Percentiles rank a stretch among this genome's conserved stretches.
Evolutionary conservation across 2,329 filamentous ascomycete genomes (phyloP).

Genomic region (Huntiella savannae): DNA sequence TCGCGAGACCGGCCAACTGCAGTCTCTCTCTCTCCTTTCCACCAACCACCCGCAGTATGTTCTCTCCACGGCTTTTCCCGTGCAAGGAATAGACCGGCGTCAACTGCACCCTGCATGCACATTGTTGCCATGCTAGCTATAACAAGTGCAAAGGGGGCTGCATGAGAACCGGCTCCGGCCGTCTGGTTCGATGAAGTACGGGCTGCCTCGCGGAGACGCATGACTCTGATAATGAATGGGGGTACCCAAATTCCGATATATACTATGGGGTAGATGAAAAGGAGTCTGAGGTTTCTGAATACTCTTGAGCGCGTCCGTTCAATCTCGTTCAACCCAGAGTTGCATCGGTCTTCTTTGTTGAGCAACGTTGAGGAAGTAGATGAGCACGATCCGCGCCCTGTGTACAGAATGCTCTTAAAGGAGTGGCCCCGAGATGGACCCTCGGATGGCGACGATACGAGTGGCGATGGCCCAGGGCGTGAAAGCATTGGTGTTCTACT

Average conservation of each 20-base stretch:
- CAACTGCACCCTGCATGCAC: slow-evolving; percentile 45
- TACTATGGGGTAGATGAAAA: slow-evolving; percentile 59
- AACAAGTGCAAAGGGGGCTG: slow-evolving; percentile 32
- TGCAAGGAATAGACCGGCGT: slow-evolving; percentile 47
- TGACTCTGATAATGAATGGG: slow-evolving; percentile 46
- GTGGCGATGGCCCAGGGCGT: slow-evolving; percentile 9
- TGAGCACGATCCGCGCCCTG: slow-evolving; percentile 12
- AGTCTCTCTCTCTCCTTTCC: slow-evolving; percentile 11
- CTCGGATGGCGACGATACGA: slow-evolving; percentile 11
- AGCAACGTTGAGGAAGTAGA: slow-evolving; percentile 11
- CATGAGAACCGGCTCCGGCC: slow-evolving; percentile 5
- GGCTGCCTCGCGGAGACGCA: slow-evolving; percentile 29
- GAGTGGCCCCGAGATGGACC: slow-evolving; percentile 16
- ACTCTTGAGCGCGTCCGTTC: slow-evolving; percentile 26
- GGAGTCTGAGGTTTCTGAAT: slow-evolving; percentile 46
- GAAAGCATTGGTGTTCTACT: neutral
- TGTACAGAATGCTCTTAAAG: neutral
- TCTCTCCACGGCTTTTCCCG: slow-evolving; percentile 45
- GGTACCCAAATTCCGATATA: slow-evolving; percentile 56
- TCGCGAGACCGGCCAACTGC: slow-evolving; percentile 28
- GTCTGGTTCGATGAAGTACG: slow-evolving; percentile 12
- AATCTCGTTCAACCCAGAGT: no score
- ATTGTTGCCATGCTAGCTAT: slow-evolving; percentile 38
- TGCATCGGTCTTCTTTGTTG: slow-evolving; percentile 1
- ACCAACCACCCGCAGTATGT: slow-evolving; percentile 11